phyloP scores from a whole-genome alignment of 345 rosid genomes.

The Noccaea bulbosa region DNA sequence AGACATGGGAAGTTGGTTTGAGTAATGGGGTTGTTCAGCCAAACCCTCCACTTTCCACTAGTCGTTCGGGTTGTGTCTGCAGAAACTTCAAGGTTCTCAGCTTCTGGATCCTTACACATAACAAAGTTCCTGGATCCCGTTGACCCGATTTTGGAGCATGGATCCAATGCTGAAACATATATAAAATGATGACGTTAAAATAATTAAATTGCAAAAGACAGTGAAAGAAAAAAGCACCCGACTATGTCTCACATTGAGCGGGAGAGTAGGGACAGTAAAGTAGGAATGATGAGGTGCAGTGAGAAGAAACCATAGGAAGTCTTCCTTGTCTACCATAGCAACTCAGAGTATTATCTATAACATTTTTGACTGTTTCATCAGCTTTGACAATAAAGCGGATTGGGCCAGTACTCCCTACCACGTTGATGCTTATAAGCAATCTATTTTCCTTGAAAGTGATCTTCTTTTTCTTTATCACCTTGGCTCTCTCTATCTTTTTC shows the following conservation, averaged over 20 bases:
- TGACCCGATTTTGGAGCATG: not conserved
- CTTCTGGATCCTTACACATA: not conserved
- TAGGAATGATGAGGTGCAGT: not conserved
- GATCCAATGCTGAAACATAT: not conserved
- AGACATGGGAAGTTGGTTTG: not conserved
- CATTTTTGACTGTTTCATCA: constrained; percentile 12
- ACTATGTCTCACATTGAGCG: not conserved
- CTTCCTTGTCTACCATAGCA: constrained; percentile 1
- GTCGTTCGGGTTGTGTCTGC: not conserved
- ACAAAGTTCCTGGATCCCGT: not conserved
- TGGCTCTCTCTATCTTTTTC: not conserved
- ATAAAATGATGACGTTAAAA: too few species aligned
- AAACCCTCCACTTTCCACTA: not conserved
- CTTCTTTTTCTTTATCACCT: not conserved
- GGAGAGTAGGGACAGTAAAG: not conserved
- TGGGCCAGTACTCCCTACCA: constrained; percentile 5
- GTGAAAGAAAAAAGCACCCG: too few species aligned
- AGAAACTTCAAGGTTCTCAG: not conserved
- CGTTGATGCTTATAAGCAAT: constrained; percentile 10
- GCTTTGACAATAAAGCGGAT: constrained; percentile 1
- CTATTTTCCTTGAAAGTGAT: not conserved
- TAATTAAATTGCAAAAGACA: too few species aligned
- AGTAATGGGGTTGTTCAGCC: not conserved
- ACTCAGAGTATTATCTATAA: not conserved
- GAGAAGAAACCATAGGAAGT: constrained; percentile 16